These are phyloP conservation scores for Ogataea hybrid DNA, from an alignment of 1,139 yeast species.

Conservation along the genomic window DNA sequence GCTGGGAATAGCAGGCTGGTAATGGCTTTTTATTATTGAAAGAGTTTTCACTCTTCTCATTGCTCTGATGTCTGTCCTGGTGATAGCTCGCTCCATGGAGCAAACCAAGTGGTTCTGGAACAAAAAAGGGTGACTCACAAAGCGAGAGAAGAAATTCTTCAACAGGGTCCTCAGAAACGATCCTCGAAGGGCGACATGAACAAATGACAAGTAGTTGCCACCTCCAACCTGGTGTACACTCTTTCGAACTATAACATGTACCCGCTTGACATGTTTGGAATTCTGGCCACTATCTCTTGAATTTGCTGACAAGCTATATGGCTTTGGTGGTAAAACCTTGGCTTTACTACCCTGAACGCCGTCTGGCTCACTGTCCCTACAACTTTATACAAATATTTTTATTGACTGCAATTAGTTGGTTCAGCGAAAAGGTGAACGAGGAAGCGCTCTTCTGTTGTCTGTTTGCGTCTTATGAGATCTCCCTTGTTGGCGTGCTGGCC, in stretches of 20 bases:
- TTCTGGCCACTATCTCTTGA: constrained; percentile 44
- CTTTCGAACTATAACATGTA: constrained; percentile 53
- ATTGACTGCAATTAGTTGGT: constrained; percentile 37
- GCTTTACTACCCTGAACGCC: constrained; percentile 55
- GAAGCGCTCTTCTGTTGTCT: constrained; percentile 36
- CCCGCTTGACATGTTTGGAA: constrained; percentile 55
- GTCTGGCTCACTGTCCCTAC: constrained; percentile 50
- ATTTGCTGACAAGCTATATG: constrained; percentile 45
- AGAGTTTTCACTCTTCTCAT: constrained; percentile 54
- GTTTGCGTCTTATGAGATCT: constrained; percentile 40
- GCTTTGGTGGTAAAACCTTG: constrained; percentile 53
- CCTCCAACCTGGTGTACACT: constrained; percentile 37
- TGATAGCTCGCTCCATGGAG: constrained; percentile 58
- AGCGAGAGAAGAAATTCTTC: constrained; percentile 56
- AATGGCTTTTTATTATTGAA: constrained; percentile 63
- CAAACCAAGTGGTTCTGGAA: constrained; percentile 49
- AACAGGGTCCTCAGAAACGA: constrained; percentile 64
- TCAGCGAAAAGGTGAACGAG: constrained; percentile 40
- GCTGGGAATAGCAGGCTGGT: constrained; percentile 50
- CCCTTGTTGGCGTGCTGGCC: constrained; percentile 41
- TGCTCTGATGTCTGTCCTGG: constrained; percentile 50
- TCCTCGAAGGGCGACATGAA: constrained; percentile 67
- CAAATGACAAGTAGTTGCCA: constrained; percentile 51
- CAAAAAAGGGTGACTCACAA: constrained; percentile 56
- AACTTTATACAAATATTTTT: constrained; percentile 36